Conservation (phyloP, 2,329 filamentous ascomycete species). For the Pestalotiopsis fici region DNA sequence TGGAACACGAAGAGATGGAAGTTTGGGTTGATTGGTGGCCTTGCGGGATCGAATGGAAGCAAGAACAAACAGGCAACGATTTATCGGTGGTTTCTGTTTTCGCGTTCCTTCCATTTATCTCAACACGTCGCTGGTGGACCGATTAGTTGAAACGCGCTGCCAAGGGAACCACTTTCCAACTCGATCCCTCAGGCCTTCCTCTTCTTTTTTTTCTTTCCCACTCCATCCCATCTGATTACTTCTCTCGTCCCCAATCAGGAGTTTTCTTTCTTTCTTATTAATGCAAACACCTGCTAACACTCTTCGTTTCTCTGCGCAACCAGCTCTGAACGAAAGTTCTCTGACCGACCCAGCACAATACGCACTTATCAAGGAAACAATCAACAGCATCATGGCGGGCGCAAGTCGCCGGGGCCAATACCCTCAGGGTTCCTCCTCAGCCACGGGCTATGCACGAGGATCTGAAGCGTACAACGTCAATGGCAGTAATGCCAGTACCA, state of each 20-base stretch:
- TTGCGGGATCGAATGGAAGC: background rate
- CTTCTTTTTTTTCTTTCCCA: background rate
- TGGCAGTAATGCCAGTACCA: background rate
- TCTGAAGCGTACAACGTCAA: background rate
- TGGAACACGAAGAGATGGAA: constrained; percentile 10
- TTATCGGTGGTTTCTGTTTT: background rate
- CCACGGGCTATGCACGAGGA: background rate
- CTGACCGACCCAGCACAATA: constrained; percentile 18
- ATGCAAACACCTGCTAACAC: background rate
- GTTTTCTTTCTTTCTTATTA: background rate
- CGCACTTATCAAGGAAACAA: constrained; percentile 12
- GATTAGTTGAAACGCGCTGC: background rate
- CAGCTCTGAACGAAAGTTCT: constrained; percentile 24
- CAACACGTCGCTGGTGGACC: background rate
- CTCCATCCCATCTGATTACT: background rate
- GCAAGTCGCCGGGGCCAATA: constrained; percentile 7
- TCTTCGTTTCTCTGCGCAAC: background rate
- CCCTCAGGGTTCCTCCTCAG: constrained; percentile 1
- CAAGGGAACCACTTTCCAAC: background rate
- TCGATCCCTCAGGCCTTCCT: background rate
- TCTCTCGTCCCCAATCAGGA: background rate
- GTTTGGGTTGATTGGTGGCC: background rate
- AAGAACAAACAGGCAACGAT: too few species aligned
- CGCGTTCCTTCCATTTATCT: background rate
- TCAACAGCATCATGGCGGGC: constrained; percentile 7